Evolutionary conservation across 2,329 filamentous ascomycete species (phyloP), one percentile per base, ranked within the genome.

Genomic region (Lithohypha guttulata): DNA sequence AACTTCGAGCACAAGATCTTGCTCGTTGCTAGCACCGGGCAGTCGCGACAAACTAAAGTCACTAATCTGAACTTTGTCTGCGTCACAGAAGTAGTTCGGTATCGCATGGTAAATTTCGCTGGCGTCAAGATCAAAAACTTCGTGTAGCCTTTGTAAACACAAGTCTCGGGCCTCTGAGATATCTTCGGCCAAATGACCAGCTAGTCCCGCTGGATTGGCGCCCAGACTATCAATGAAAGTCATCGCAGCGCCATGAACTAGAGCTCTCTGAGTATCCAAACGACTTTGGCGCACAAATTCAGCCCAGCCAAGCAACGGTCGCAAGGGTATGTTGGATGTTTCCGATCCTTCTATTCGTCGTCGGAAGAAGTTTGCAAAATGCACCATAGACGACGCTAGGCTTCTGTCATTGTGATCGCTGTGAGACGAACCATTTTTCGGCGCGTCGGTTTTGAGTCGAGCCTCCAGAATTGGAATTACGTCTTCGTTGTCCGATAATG

Each of bases 161-260:
- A 70, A 68, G 31, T 70, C 66, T 36, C 87, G 74, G 53, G 94
- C 84, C 7, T 73, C 64, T 3, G 77, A 66, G 45, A 96, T 75
- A 17, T 76, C 77, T 27, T 78, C 71, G 0, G 78, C 65, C 27
- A 82, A 78, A 6, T 81, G 76, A 0, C 84, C 79, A 36, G 94
- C 70, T 46, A 95, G 69, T 0, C 85, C 87, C 5, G 91, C 87
- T 10, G 93, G 91, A 54, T 96, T 96, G 6, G 91, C 91, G 22
- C 91, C 91, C 11, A 98, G 73, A 1, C 86, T 91, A 56, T 98
- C 93, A 42, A 98, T 81, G 54, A 93, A 98, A 1, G 98, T 87
- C 60, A 95, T 87, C 1, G 87, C 81, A 21, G 91, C 91, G 45
- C 93, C 91, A 53, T 98, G 87, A 2, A 95, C 62, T 10, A 81